Evolutionary conservation across 441 rosid species (phyloP), one percentile per base, ranked within the genome.

Genomic region (Theobroma grandiflorum): DNA sequence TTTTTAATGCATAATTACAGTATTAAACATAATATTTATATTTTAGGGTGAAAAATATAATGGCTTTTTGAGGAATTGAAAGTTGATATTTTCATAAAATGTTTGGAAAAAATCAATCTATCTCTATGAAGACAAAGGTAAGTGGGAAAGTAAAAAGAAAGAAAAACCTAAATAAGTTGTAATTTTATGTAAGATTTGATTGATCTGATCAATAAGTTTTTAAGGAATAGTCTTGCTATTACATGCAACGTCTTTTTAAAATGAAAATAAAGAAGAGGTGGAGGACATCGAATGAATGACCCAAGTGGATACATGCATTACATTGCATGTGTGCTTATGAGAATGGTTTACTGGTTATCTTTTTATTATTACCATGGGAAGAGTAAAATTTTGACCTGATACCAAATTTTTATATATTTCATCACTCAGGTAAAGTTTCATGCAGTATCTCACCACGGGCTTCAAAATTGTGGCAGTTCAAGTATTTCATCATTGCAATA

Each of bases 361-460:
- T 26, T 26, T 55, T 11, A 10, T 59, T 31, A 26, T 31, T 70
- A 42, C 20, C 35, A 45, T 72, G 64, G 55, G 50, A 61, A 20
- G 50, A 64, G 31, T 77, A 8, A 47, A 75, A n/a, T 31, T 45
- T 74, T 42, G 18, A 43, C 15, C 47, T 68, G 20, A 67, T 74
- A 16, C 35, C 18, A 12, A 18, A 74, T 79, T 58, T 49, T 31
- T 47, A 6, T 70, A 18, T 72, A 50, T 84, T 59, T 84, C 61
- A 61, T 72, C 55, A 10, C 77, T 68, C 87, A 95, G 98, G 99
- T 94, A 49, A 89, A 85, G 82, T 96, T 92, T 85, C 94, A 92
- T 74, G 89, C 92, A 69, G 76, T 86, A 84, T 93, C 99, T 80
- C 94, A 91, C 84, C 91, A 87, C 85, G 93, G 87, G 90, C 94